A percentile compares a stretch with the other conserved stretches of the same genome.
Conservation (phyloP, 768 basidiomycete species). For the Leccinum boreale region DNA sequence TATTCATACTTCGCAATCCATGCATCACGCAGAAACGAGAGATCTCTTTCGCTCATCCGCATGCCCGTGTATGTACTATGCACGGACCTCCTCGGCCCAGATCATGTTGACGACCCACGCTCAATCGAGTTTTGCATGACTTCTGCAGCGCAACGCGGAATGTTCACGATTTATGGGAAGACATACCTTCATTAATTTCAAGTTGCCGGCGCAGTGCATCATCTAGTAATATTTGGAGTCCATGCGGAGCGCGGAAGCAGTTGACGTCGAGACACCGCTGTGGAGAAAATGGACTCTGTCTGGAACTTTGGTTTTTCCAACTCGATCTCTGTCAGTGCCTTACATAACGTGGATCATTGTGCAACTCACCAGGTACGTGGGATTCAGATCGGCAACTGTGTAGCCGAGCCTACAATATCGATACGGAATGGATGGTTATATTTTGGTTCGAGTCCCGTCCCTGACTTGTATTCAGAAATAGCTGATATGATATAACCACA, state of each 20-base stretch:
- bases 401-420: background rate
- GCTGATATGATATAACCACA: background rate
- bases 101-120: background rate
- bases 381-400: background rate
- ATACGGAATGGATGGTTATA: background rate
- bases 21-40: background rate
- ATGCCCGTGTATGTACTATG: background rate
- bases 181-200: background rate
- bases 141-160: background rate
- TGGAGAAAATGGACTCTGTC: background rate
- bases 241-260: background rate
- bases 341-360: background rate
- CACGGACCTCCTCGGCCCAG: background rate
- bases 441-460: background rate
- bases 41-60: background rate
- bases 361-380: background rate
- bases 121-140: background rate
- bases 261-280: background rate
- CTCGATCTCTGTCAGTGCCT: background rate
- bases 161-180: background rate
- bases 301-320: background rate
- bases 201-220: background rate
- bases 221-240: background rate
- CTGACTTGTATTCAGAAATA: background rate
- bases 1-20: background rate